Percentiles rank a stretch among this genome's conserved stretches.
phyloP scores from a whole-genome alignment of 331 rosid species.

The Rhamnella rubrinervis region DNA sequence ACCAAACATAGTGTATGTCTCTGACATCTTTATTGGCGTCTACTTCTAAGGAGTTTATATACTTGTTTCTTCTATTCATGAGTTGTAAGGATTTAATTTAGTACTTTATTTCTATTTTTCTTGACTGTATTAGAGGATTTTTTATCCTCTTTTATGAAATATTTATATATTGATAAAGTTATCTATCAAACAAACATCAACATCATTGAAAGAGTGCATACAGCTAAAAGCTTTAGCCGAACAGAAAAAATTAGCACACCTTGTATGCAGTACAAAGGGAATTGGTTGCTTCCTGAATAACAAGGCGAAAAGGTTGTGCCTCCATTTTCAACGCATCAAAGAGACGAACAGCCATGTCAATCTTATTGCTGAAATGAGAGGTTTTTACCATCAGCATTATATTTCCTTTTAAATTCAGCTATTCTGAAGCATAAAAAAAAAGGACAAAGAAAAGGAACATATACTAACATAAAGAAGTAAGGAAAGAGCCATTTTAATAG shows the following conservation, averaged over 20 bases:
- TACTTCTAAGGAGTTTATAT: too few species aligned
- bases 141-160: too few species aligned
- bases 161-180: not conserved
- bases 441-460: constrained; percentile 1
- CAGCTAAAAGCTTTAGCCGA: constrained; percentile 22
- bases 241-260: constrained; percentile 41
- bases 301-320: constrained; percentile 71
- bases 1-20: too few species aligned
- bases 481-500: not conserved
- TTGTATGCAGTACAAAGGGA: constrained; percentile 86
- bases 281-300: constrained; percentile 84
- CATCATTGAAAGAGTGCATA: not conserved
- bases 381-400: constrained; percentile 13
- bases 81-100: too few species aligned
- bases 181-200: not conserved
- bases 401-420: not conserved
- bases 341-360: constrained; percentile 84
- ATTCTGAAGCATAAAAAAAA: constrained; percentile 14
- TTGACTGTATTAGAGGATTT: too few species aligned
- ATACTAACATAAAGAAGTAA: not conserved
- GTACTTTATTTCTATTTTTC: too few species aligned
- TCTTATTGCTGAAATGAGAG: constrained; percentile 63
- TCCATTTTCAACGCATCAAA: constrained; percentile 81
- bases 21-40: too few species aligned
- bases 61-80: too few species aligned